phyloP scores from a whole-genome alignment of 179 eudicot genomes.

The Silene vulgaris region DNA sequence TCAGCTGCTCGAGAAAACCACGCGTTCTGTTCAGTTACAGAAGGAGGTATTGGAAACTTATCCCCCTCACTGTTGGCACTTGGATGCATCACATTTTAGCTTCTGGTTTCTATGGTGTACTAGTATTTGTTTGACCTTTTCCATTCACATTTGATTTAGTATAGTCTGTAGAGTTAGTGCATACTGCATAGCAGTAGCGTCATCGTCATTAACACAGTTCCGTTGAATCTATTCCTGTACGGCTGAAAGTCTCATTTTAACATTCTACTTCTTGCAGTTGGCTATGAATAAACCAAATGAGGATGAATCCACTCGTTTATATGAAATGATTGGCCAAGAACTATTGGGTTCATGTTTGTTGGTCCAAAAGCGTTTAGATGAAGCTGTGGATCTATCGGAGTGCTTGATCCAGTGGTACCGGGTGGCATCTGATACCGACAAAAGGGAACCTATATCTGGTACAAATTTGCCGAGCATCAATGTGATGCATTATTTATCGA shows the following conservation, averaged over 20 bases:
- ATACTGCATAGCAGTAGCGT: too few species aligned
- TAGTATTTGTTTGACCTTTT: not conserved
- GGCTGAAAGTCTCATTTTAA: too few species aligned
- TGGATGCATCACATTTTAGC: not conserved
- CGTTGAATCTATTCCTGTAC: not conserved
- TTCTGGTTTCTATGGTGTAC: not conserved
- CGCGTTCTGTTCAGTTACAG: slow-evolving; percentile 71
- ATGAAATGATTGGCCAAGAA: slow-evolving; percentile 66
- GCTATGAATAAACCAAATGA: slow-evolving; percentile 56
- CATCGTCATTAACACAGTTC: too few species aligned
- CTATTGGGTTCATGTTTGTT: slow-evolving; percentile 74
- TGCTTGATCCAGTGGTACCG: slow-evolving; percentile 91
- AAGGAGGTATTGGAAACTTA: slow-evolving; percentile 58
- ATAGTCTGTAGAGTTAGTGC: too few species aligned
- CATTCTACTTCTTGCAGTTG: slow-evolving; percentile 38
- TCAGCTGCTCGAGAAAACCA: slow-evolving; percentile 87
- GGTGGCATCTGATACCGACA: slow-evolving; percentile 56
- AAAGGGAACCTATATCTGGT: slow-evolving; percentile 83
- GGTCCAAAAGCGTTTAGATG: slow-evolving; percentile 53
- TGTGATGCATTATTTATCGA: not conserved
- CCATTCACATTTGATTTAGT: not conserved
- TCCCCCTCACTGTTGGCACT: not conserved
- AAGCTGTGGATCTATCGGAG: slow-evolving; percentile 57
- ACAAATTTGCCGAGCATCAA: slow-evolving; percentile 18
- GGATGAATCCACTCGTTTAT: slow-evolving; percentile 39